Conservation (phyloP, 2,329 filamentous ascomycete species). For the Neofusicoccum umdonicola region DNA sequence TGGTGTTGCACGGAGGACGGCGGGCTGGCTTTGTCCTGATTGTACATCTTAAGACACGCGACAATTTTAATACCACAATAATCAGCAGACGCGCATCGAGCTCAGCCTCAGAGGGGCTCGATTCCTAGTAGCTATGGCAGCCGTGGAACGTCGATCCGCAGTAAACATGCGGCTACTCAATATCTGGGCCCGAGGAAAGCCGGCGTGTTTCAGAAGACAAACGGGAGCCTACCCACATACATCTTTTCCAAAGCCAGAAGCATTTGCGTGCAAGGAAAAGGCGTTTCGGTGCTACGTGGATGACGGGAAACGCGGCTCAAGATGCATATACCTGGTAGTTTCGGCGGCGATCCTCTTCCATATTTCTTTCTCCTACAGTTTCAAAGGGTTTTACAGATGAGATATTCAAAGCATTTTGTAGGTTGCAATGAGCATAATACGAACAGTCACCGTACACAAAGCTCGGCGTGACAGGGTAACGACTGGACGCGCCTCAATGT, state of each 20-base stretch:
- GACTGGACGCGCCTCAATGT: background rate
- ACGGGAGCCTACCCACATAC: background rate
- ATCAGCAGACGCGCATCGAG: background rate
- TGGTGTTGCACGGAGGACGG: background rate
- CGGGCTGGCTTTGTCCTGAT: constrained; percentile 14
- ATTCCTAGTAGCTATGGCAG: background rate
- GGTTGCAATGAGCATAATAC: background rate
- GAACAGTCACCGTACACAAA: background rate
- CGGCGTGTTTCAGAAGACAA: background rate
- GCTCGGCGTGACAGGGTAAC: background rate
- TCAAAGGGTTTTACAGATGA: background rate
- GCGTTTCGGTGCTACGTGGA: background rate
- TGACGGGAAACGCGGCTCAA: background rate
- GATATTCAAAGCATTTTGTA: background rate
- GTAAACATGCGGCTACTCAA: background rate
- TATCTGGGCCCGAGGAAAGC: background rate
- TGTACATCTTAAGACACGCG: background rate
- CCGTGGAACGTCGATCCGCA: background rate
- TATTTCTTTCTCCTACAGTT: background rate
- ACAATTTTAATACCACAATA: too few relatives aligned
- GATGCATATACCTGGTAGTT: constrained; percentile 8
- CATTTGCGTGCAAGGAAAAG: background rate
- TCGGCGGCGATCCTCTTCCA: background rate
- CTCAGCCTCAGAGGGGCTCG: background rate
- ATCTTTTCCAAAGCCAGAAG: background rate